Evolutionary conservation across 2,329 filamentous ascomycete genomes (phyloP).

Genomic region (Alternaria sp.): DNA sequence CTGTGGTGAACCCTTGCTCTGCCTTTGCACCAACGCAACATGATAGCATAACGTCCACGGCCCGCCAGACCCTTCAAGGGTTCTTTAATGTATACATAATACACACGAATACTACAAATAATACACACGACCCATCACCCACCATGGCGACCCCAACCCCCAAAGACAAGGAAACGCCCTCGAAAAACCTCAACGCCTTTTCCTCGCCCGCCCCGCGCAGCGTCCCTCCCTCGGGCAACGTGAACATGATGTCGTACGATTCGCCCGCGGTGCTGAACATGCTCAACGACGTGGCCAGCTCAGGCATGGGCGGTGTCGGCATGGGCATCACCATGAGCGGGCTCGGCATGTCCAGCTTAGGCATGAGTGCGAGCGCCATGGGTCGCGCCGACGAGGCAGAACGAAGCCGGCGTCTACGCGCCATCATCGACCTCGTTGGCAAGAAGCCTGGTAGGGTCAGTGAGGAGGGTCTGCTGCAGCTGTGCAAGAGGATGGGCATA

Average conservation of each 20-base stretch:
- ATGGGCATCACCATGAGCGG: conserved; percentile 53
- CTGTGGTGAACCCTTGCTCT: conserved; percentile 1
- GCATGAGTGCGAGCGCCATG: conserved; percentile 49
- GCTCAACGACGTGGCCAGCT: conserved; percentile 48
- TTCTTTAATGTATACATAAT: background rate
- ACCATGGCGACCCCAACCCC: conserved; percentile 52
- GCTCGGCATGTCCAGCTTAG: conserved; percentile 53
- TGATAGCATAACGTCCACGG: background rate
- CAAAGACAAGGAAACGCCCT: conserved; percentile 44
- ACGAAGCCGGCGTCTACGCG: conserved; percentile 62
- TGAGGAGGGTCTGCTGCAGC: conserved; percentile 76
- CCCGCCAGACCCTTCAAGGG: background rate
- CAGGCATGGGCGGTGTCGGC: conserved; percentile 46
- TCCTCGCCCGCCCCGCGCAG: conserved; percentile 55
- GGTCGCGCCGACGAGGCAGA: conserved; percentile 63
- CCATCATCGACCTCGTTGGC: conserved; percentile 72
- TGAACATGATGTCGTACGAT: conserved; percentile 52
- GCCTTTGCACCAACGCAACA: background rate
- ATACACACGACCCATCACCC: background rate
- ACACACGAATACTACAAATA: background rate
- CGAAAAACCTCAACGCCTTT: conserved; percentile 50
- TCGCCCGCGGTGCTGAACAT: conserved; percentile 56
- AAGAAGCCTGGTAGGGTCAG: conserved; percentile 75
- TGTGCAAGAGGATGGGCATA: conserved; percentile 72
- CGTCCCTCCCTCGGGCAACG: conserved; percentile 51